Base-by-base conservation (phyloP, 306 rosid species). In the Glycine latifolia region DNA sequence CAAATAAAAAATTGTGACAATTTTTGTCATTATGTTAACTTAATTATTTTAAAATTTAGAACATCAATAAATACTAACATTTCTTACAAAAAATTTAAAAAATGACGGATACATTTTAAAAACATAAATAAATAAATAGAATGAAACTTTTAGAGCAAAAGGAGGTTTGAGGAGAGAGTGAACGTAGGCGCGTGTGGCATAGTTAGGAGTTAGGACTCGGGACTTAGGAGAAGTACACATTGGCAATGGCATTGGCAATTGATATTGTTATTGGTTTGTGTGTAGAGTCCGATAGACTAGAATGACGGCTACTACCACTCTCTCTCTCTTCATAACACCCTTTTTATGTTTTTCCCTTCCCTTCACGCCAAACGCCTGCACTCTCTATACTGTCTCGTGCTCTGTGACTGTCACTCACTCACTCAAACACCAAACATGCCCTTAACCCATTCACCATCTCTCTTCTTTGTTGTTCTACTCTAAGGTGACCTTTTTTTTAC, bases 351-450 rank as follows among this genome's bases (percentile, higher is more conserved):
- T 69, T 69, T 16, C 41, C 41, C 74, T 46, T 15, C 74, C 5
- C 55, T 69, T 69, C 74, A 69, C 74, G 74, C 56, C 74, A 69
- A 69, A 46, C 74, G 56, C 56, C 74, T 69, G 74, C 74, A 46
- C 74, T 6, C 31, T 26, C 41, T 47, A 5, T 3, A 8, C 12
- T 66, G n/a, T 44, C 71, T 65, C 10, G 17, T 63, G 5, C 46
- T 37, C 4, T 37, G 48, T 14, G 16, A 13, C 33, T 26, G 1
- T 26, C 31, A 26, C 31, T 26, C 31, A 26, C 33, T 39, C 73
- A 16, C 73, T 43, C 54, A 67, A 43, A n/a, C 43, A 8, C 71
- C 71, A 65, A 37, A 6, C 48, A 33, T 62, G 68, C 48, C 70
- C 70, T 65, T 37, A 37, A 6, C 10, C 6, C 49, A 37, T 12